phyloP scores from a whole-genome alignment of 2,329 filamentous ascomycete species.

The Alternaria panax region DNA sequence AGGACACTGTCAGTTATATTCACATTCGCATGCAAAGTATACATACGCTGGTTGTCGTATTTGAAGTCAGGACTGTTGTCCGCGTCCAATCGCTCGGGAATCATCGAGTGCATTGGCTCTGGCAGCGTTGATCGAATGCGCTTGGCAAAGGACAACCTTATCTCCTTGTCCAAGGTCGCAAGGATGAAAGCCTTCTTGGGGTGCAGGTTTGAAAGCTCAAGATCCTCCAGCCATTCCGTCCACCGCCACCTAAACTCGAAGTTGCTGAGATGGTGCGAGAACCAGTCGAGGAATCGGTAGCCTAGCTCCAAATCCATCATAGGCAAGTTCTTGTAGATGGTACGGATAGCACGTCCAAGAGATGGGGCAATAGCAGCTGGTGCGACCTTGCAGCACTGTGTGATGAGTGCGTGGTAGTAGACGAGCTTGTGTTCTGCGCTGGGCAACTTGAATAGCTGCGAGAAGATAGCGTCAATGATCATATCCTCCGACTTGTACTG shows the following conservation, averaged over 20 bases:
- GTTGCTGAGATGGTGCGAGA: constrained; percentile 96
- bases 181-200: constrained; percentile 93
- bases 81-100: constrained; percentile 87
- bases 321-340: constrained; percentile 82
- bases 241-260: constrained; percentile 99
- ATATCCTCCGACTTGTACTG: constrained; percentile 99
- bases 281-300: constrained; percentile 95
- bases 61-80: constrained; percentile 96
- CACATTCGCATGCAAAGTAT: background rate
- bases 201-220: constrained; percentile 76
- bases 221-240: constrained; percentile 92
- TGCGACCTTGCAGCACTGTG: constrained; percentile 93
- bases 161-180: constrained; percentile 93
- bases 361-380: constrained; percentile 96
- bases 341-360: constrained; percentile 89
- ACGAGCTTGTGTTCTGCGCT: constrained; percentile 90
- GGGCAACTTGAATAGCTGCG: constrained; percentile 89
- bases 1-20: constrained; percentile 7
- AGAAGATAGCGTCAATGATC: constrained; percentile 96
- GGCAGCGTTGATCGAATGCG: constrained; percentile 94
- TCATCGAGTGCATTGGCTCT: constrained; percentile 79
- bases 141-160: constrained; percentile 93
- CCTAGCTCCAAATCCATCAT: constrained; percentile 85
- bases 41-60: constrained; percentile 75
- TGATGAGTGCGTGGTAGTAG: constrained; percentile 95